Evolutionary conservation across 2,329 filamentous ascomycete species (phyloP).

Genomic region (Nothophaeocryptopus gaeumannii): DNA sequence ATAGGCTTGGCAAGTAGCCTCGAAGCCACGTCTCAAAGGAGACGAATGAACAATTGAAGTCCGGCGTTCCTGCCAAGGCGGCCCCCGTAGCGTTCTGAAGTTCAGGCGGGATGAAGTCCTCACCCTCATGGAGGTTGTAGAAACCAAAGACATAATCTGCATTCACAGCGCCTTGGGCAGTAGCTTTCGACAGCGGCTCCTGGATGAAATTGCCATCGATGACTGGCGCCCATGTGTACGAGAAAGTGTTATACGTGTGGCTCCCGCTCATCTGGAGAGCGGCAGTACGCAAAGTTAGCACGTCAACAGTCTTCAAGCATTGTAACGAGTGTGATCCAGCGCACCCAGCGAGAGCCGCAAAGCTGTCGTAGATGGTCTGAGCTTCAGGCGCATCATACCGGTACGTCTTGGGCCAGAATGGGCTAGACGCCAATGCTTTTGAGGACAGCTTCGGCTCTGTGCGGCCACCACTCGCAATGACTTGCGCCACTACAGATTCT

Average conservation of each 20-base stretch:
- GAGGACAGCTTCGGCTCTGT: slow-evolving; percentile 47
- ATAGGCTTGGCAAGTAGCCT: slow-evolving; percentile 54
- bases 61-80: slow-evolving; percentile 10
- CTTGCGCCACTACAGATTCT: slow-evolving; percentile 50
- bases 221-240: slow-evolving; percentile 61
- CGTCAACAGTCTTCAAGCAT: slow-evolving; percentile 55
- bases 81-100: slow-evolving; percentile 38
- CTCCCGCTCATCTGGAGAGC: slow-evolving; percentile 48
- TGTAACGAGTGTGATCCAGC: slow-evolving; percentile 45
- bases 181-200: slow-evolving; percentile 47
- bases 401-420: slow-evolving; percentile 61
- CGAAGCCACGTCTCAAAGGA: slow-evolving; percentile 54
- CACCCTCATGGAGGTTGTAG: slow-evolving; percentile 63
- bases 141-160: slow-evolving; percentile 51
- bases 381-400: slow-evolving; percentile 50
- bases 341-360: slow-evolving; percentile 51
- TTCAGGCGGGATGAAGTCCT: slow-evolving; percentile 58
- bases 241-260: slow-evolving; percentile 55
- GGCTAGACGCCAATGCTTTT: slow-evolving; percentile 52
- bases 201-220: slow-evolving; percentile 56
- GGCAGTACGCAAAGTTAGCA: slow-evolving; percentile 57
- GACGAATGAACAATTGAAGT: slow-evolving; percentile 50
- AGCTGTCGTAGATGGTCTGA: slow-evolving; percentile 50
- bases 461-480: slow-evolving; percentile 51
- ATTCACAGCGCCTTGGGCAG: slow-evolving; percentile 41